These are phyloP conservation scores for Nothophoma quercina DNA, from an alignment of 2,329 filamentous ascomycete genomes.

Conservation along the genomic window DNA sequence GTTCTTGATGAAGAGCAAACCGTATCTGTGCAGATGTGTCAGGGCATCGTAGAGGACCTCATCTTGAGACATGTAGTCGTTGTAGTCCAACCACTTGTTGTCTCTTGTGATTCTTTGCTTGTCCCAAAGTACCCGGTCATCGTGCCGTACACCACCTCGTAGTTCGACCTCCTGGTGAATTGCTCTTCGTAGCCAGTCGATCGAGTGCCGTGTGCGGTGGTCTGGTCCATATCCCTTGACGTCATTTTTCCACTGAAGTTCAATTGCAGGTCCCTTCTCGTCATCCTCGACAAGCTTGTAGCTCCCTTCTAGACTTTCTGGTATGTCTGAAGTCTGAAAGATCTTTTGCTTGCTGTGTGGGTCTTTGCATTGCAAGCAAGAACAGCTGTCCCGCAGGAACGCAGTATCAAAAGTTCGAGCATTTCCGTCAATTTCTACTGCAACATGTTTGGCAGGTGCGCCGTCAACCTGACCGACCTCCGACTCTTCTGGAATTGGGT, in stretches of 20 bases:
- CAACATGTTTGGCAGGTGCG: slow-evolving; percentile 37
- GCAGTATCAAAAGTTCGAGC: slow-evolving; percentile 42
- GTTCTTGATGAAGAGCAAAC: slow-evolving; percentile 77
- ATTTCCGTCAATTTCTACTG: slow-evolving; percentile 44
- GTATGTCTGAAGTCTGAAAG: slow-evolving; percentile 72
- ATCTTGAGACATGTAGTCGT: slow-evolving; percentile 72
- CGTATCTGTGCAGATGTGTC: slow-evolving; percentile 68
- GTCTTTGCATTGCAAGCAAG: slow-evolving; percentile 65
- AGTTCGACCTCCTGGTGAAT: slow-evolving; percentile 43
- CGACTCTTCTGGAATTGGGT: slow-evolving; percentile 9
- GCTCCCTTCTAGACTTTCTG: slow-evolving; percentile 48
- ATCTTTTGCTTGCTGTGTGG: slow-evolving; percentile 67
- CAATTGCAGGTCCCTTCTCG: slow-evolving; percentile 56
- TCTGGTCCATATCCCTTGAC: slow-evolving; percentile 53
- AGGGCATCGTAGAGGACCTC: slow-evolving; percentile 68
- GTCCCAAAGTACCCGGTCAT: slow-evolving; percentile 56
- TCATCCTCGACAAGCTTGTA: slow-evolving; percentile 46
- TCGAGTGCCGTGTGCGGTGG: slow-evolving; percentile 52
- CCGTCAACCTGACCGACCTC: slow-evolving; percentile 32
- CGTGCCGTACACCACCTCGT: slow-evolving; percentile 45
- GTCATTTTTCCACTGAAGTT: slow-evolving; percentile 69
- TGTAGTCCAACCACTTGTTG: slow-evolving; percentile 70
- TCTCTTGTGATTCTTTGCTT: slow-evolving; percentile 54
- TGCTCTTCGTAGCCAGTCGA: slow-evolving; percentile 42
- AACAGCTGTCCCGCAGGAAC: slow-evolving; percentile 65